Evolutionary conservation across 1,139 yeast genomes (phyloP), one percentile per base, ranked within the genome.

Genomic region (Dujonia santamariae): DNA sequence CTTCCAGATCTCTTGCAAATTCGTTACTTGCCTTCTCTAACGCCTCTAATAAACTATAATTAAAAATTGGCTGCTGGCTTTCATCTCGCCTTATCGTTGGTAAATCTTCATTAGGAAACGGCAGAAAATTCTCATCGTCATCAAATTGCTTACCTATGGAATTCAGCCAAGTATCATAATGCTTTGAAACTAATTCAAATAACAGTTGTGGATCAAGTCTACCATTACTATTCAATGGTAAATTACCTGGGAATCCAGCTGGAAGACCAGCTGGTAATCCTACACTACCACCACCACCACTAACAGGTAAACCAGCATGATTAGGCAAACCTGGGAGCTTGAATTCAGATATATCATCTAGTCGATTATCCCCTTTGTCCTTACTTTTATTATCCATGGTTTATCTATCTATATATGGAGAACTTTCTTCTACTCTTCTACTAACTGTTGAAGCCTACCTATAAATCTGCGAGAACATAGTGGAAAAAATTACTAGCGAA

Each of bases 101-200:
- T 5, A 44, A 50, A 22, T 50, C 48, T 31, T 50, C 58, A 7
- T 38, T 40, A 7, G 67, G 67, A 30, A 61, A 59, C 8, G 67
- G 67, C 55, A 56, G 59, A 31, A 48, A 60, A 32, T 48, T 39
- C 22, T 48, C 60, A 27, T 55, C 56, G 26, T 54, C 51, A 15
- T 50, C 51, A 30, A 55, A 51, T 35, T 54, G 59, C 31, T 50
- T 51, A 35, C 54, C 54, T 48, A 61, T 51, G 8, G 58, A 59
- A 29, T 55, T 59, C 54, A 53, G 67, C 72, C 72, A 66, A 11
- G 57, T 48, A 30, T 64, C 67, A 41, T 65, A 64, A 45, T 63
- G 62, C 39, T 60, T 59, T 9, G 67, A 54, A 14, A 65, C 63
- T 32, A 61, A 53, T 24, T 61, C 65, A 46, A 63, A 58, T 17